Conservation (phyloP, 495 filamentous ascomycete genomes). For the Tuber microsphaerosporum region DNA sequence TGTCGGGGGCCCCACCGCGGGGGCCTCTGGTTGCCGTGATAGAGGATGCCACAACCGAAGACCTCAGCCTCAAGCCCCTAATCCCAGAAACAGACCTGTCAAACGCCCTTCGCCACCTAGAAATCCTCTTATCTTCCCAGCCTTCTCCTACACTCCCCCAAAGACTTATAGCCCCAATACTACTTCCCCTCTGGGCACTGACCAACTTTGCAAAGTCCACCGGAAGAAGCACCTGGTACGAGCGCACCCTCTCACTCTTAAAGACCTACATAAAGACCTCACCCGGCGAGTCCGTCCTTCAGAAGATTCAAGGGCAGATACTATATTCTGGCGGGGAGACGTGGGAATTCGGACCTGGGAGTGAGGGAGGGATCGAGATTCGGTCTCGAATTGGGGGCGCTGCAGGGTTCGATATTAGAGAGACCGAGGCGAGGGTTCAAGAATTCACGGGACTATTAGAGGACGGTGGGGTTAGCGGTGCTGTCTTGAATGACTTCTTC, state of each 20-base stretch:
- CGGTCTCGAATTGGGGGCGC: not conserved
- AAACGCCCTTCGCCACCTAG: constrained; percentile 48
- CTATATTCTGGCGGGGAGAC: constrained; percentile 16
- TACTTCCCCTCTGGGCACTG: constrained; percentile 56
- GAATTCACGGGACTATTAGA: constrained; percentile 31
- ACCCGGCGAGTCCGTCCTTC: constrained; percentile 6
- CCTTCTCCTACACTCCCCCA: constrained; percentile 55
- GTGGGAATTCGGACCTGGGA: constrained; percentile 35
- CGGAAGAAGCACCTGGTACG: constrained; percentile 33
- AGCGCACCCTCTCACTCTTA: constrained; percentile 17
- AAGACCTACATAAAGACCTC: constrained; percentile 28
- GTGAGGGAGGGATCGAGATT: constrained; percentile 36
- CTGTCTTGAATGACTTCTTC: constrained; percentile 28
- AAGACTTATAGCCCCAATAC: constrained; percentile 50
- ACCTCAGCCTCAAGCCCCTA: constrained; percentile 3
- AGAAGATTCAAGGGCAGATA: constrained; percentile 24
- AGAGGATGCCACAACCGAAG: not conserved
- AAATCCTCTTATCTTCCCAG: constrained; percentile 49
- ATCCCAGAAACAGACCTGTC: constrained; percentile 31
- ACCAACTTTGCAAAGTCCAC: constrained; percentile 43
- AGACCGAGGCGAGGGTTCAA: constrained; percentile 26
- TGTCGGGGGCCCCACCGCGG: constrained; percentile 6
- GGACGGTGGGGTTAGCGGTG: constrained; percentile 9
- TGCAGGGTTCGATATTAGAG: constrained; percentile 9
- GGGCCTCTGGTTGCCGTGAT: constrained; percentile 13